Evolutionary conservation across 2,329 filamentous ascomycete genomes (phyloP), one percentile per base, ranked within the genome.

Genomic region (Akanthomyces dipterigenus): DNA sequence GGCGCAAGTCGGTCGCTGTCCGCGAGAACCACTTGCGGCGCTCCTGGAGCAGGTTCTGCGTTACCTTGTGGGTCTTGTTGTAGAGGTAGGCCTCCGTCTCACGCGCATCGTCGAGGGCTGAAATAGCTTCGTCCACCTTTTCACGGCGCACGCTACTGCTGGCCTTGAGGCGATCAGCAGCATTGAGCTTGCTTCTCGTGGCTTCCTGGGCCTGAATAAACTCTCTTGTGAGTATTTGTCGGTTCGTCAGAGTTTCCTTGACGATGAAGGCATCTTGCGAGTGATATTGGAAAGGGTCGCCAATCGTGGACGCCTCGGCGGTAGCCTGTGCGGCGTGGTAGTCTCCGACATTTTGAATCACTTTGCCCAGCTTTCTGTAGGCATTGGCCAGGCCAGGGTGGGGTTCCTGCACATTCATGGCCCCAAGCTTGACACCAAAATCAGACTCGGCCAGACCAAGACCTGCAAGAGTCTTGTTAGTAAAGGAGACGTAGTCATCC

Each of bases 51-150:
- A 99, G 83, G 72, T 96, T 97, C 51, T 88, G 82, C 0, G 95
- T 98, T 11, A 99, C 93, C 53, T 91, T 86, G 64, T 91, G 87
- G 0, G 92, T 96, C 77, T 96, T 97, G 68, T 90, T 86, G 63
- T 86, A 84, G 26, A 99, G 84, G 69, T 92, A 90, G 16, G 86
- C 80, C 76, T 99, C 95, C 67, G 90, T 86, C 65, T 84, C 87
- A 60, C 89, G 84, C 4, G 95, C 95, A 70, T 98, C 95, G 65
- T 96, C 92, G 5, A 98, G 82, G 5, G 91, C 85, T 20, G 87
- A 83, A 69, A 99, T 96, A n/a, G 95, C 95, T 75, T 99, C 95
- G 72, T 99, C 95, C 31, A 98, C 95, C 77, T 98, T 99, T 71
- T 99, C 95, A 40, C 89, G 84, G 64, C 91, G 89, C 40, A 99